Percentiles rank a stretch among this genome's conserved stretches.
These are phyloP conservation scores for Pseudogymnoascus sp. DNA, from an alignment of 2,329 filamentous ascomycete species.

Conservation along the genomic window DNA sequence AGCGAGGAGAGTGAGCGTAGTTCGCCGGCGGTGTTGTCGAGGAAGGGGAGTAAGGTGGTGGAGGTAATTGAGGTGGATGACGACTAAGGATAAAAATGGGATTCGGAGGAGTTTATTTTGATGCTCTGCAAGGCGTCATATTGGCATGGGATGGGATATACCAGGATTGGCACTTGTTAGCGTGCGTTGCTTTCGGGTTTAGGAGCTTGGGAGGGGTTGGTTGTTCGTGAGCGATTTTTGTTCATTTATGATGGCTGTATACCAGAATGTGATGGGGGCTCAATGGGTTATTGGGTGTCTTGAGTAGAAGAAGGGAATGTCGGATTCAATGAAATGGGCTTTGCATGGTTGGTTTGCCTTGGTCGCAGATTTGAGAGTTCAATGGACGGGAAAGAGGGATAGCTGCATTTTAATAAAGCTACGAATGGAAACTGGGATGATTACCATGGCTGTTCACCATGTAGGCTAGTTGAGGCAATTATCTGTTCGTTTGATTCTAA, in stretches of 20 bases:
- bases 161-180: not conserved
- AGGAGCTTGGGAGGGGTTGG: not conserved
- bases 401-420: not conserved
- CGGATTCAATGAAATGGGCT: not conserved
- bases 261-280: not conserved
- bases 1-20: constrained; percentile 14
- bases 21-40: constrained; percentile 13
- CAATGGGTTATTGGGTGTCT: not conserved
- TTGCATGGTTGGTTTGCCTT: not conserved
- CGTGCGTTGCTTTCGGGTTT: not conserved
- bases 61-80: constrained; percentile 26
- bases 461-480: not conserved
- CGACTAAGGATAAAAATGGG: constrained; percentile 16
- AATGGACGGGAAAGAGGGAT: no score
- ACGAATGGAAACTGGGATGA: not conserved
- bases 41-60: constrained; percentile 12
- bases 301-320: not conserved
- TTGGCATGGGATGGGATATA: not conserved
- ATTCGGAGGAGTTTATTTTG: not conserved
- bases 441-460: not conserved
- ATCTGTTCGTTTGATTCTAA: not conserved
- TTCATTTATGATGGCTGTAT: not conserved
- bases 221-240: not conserved
- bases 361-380: not conserved
- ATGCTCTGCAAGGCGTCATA: not conserved